A percentile compares a stretch with the other conserved stretches of the same genome.
Evolutionary conservation across 805 yeast genomes (phyloP).

Genomic region (Brettanomyces nanus): DNA sequence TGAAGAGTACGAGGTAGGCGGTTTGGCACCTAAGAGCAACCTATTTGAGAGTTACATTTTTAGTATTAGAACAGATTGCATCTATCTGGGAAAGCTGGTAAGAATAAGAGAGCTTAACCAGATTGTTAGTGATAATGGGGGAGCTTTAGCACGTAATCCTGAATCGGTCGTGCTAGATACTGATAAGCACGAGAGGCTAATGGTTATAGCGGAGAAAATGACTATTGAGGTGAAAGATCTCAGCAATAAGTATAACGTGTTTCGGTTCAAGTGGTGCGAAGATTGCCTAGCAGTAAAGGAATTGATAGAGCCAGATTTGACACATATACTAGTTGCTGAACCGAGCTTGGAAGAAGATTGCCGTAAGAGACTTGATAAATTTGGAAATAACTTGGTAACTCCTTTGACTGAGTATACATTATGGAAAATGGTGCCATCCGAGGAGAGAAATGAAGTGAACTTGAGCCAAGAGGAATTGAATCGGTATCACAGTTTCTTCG

Average conservation of each 20-base stretch:
- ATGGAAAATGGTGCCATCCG: conserved; percentile 8
- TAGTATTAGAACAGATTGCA: conserved; percentile 45
- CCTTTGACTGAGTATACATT: conserved; percentile 21
- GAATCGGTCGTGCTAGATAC: conserved; percentile 12
- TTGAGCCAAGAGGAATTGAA: not conserved
- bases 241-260: conserved; percentile 42
- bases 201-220: conserved; percentile 29
- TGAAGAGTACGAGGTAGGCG: conserved; percentile 4
- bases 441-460: no score
- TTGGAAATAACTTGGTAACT: conserved; percentile 53
- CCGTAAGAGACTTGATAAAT: conserved; percentile 11
- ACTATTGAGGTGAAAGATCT: conserved; percentile 33
- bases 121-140: conserved; percentile 43
- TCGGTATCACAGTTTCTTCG: not conserved
- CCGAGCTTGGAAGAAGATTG: conserved; percentile 36
- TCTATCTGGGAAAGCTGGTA: conserved; percentile 18
- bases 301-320: conserved; percentile 51
- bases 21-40: conserved; percentile 4
- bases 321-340: conserved; percentile 35
- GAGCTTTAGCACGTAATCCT: conserved; percentile 30
- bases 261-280: conserved; percentile 64
- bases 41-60: conserved; percentile 42
- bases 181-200: conserved; percentile 13
- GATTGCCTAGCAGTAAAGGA: conserved; percentile 44
- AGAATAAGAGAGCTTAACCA: conserved; percentile 28